A percentile compares a stretch with the other conserved stretches of the same genome.
Conservation (phyloP, 768 basidiomycete genomes). For the Leccinum arenicola region DNA sequence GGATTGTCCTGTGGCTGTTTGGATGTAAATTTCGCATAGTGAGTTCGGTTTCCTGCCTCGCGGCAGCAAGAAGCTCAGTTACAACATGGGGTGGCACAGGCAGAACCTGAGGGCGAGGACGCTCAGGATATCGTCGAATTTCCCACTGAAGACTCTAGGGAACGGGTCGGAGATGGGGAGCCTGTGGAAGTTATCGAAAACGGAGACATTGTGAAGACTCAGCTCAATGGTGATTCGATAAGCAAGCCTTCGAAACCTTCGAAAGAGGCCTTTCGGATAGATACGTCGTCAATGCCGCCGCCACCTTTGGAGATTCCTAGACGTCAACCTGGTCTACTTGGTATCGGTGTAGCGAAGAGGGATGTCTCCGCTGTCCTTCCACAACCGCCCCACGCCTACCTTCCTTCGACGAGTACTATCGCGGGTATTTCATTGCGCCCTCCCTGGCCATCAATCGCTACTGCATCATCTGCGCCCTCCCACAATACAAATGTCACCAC, state of each 20-base stretch:
- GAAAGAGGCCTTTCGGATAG: constrained; percentile 65
- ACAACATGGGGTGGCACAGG: constrained; percentile 21
- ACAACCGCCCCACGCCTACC: too few species aligned
- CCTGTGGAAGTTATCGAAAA: constrained; percentile 29
- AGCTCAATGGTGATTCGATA: constrained; percentile 31
- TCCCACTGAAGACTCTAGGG: constrained; percentile 44
- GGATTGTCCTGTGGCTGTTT: constrained; percentile 8
- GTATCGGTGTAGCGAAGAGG: constrained; percentile 55
- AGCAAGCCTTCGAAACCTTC: constrained; percentile 36
- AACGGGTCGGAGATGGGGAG: constrained; percentile 35
- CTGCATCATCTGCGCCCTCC: too few species aligned
- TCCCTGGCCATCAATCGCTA: too few species aligned
- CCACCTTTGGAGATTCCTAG: constrained; percentile 35
- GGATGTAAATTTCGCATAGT: constrained; percentile 6
- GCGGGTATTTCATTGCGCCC: too few species aligned
- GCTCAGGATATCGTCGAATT: constrained; percentile 32
- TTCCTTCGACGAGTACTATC: too few species aligned
- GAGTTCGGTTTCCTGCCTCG: neutral
- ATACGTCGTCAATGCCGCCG: constrained; percentile 47
- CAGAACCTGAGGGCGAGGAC: constrained; percentile 35
- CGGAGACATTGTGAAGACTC: constrained; percentile 27
- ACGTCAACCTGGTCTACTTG: constrained; percentile 69
- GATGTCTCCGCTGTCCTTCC: constrained; percentile 24
- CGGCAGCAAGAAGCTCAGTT: constrained; percentile 19
- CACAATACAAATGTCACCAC: too few species aligned